Evolutionary conservation across 345 rosid genomes (phyloP), one percentile per base, ranked within the genome.

Genomic region (Turritis glabra): DNA sequence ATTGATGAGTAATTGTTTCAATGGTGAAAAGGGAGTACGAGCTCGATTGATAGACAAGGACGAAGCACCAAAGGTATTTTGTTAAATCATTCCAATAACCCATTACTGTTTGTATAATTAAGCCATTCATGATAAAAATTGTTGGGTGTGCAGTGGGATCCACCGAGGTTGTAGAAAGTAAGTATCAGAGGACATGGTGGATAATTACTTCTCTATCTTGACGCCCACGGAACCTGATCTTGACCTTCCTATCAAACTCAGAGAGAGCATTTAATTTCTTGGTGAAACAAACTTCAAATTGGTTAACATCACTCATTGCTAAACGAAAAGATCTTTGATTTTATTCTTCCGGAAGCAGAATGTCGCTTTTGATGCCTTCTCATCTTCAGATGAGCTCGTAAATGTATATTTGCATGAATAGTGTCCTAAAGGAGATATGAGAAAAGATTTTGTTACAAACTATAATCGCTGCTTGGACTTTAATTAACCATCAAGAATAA

Each of bases 11-110:
- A 14, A 26, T 59, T n/a, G 14, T 61, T 30, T 23, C 11, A 76
- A 68, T 76, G 47, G 55, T 77, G 59, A 8, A 63, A 58, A 92
- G 98, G 98, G 99, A 19, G 80, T 95, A 72, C 85, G 96, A 67
- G 97, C 99, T 40, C 84, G 90, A 69, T 71, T 90, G 86, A 86
- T 92, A 82, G 97, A 87, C 69, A 92, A 76, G 80, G 92, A 95
- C 77, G 80, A 81, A 29, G 83, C 86, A 7, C 92, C 97, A 10
- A 88, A 90, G 94, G 99, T 90, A 81, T 53, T 3, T 6, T 19
- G 25, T 19, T 48, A 58, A 14, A 26, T 21, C 21, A 43, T 43
- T 38, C 23, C n/a, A 40, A 1, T 37, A 48, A 58, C 3, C 4
- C 50, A 33, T 54, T 3, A 32, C 11, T 63, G 47, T 72, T 3